phyloP scores from a whole-genome alignment of 2,329 filamentous ascomycete genomes.

The Epichloe gansuensis region DNA sequence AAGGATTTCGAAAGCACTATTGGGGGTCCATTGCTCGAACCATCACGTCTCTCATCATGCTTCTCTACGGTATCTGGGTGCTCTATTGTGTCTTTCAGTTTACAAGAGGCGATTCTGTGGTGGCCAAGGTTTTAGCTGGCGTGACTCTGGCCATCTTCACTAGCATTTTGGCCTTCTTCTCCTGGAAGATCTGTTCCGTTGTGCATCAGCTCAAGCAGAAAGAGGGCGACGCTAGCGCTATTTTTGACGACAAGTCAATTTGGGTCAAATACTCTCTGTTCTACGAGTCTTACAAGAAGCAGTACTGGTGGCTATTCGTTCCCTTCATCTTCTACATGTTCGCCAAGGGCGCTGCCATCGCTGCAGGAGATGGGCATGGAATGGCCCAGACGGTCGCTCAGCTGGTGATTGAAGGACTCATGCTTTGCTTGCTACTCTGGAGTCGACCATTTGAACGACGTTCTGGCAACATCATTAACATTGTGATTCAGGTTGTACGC shows the following conservation, averaged over 20 bases:
- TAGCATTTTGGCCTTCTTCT: slow-evolving; percentile 67
- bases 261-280: slow-evolving; percentile 97
- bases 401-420: slow-evolving; percentile 65
- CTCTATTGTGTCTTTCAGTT: slow-evolving; percentile 96
- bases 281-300: slow-evolving; percentile 89
- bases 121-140: slow-evolving; percentile 70
- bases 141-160: slow-evolving; percentile 76
- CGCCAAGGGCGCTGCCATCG: slow-evolving; percentile 75
- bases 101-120: slow-evolving; percentile 87
- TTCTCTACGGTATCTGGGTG: slow-evolving; percentile 91
- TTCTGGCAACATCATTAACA: slow-evolving; percentile 87
- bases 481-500: slow-evolving; percentile 78
- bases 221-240: slow-evolving; percentile 58
- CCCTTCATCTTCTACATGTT: slow-evolving; percentile 85
- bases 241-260: slow-evolving; percentile 81
- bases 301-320: slow-evolving; percentile 95
- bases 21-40: slow-evolving; percentile 86
- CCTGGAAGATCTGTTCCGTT: slow-evolving; percentile 67
- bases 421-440: slow-evolving; percentile 74
- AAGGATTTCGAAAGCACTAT: slow-evolving; percentile 87
- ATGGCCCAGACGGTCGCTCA: slow-evolving; percentile 70
- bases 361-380: slow-evolving; percentile 74
- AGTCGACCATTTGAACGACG: slow-evolving; percentile 75
- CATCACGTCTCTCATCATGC: slow-evolving; percentile 77
- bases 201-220: slow-evolving; percentile 61